A percentile compares a stretch with the other conserved stretches of the same genome.
phyloP scores from a whole-genome alignment of 192 early-diverging fungal species.

The Podila clonocystis region DNA sequence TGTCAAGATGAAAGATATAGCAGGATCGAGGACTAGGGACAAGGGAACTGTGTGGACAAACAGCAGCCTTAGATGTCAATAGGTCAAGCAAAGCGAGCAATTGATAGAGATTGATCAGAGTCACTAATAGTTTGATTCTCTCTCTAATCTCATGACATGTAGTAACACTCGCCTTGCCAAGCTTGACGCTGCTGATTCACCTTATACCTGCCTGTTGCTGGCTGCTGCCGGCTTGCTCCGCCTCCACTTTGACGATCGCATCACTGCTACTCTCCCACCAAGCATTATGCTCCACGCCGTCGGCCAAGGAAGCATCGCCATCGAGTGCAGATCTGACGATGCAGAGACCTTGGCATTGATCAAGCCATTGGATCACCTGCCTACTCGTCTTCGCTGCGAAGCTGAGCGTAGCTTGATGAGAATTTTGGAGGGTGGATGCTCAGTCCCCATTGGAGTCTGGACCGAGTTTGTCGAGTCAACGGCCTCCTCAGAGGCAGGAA shows the following conservation, averaged over 20 bases:
- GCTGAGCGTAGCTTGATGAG: slow-evolving; percentile 92
- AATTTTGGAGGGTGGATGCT: slow-evolving; percentile 93
- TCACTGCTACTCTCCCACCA: slow-evolving; percentile 73
- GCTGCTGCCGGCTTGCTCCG: slow-evolving; percentile 89
- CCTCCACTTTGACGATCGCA: slow-evolving; percentile 71
- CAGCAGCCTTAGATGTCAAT: no score
- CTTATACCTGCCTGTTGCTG: slow-evolving; percentile 83
- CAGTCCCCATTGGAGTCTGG: slow-evolving; percentile 91
- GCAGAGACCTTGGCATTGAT: slow-evolving; percentile 56
- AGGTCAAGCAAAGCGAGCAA: no score
- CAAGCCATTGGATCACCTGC: slow-evolving; percentile 70
- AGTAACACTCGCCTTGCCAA: slow-evolving; percentile 91
- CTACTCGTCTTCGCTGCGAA: slow-evolving; percentile 72
- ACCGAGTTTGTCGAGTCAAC: slow-evolving; percentile 57
- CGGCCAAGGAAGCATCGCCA: slow-evolving; percentile 90
- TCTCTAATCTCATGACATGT: slow-evolving; percentile 60
- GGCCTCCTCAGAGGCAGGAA: not conserved
- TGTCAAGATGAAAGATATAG: not conserved
- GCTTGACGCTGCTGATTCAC: slow-evolving; percentile 77
- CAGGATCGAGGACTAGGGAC: not conserved
- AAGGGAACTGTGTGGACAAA: no score
- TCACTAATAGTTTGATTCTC: not conserved
- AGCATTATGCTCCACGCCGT: slow-evolving; percentile 85
- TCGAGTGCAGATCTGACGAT: slow-evolving; percentile 85
- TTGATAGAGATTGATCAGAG: no score